phyloP scores from a whole-genome alignment of 129 eudicot genomes.

The Flaveria robusta region DNA sequence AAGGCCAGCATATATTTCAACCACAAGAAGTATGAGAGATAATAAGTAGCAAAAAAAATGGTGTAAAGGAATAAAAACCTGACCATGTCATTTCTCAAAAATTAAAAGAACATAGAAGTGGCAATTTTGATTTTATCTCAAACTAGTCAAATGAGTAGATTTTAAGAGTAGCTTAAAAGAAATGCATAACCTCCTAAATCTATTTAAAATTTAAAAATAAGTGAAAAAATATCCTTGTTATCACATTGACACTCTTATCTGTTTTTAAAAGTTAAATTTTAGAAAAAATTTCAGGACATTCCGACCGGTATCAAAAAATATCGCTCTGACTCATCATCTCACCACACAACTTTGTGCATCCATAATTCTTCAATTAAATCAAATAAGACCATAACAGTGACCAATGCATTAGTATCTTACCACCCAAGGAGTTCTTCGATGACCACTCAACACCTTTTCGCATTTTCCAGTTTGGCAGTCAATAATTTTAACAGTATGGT shows the following conservation, averaged over 20 bases:
- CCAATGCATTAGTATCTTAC: constrained; percentile 46
- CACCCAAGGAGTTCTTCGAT: constrained; percentile 99
- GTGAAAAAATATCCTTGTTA: not conserved
- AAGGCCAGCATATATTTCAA: not conserved
- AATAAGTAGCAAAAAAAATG: too few relatives aligned
- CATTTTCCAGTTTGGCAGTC: constrained; percentile 90
- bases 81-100: not conserved
- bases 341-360: constrained; percentile 5
- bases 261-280: not conserved
- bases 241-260: not conserved
- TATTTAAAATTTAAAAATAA: not conserved
- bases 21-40: not conserved
- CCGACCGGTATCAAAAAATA: not conserved
- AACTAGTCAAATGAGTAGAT: too few relatives aligned
- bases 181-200: not conserved
- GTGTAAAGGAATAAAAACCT: not conserved
- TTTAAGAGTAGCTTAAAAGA: too few relatives aligned
- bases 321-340: not conserved
- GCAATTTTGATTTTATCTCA: not conserved
- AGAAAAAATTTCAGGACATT: not conserved
- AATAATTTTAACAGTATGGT: constrained; percentile 94
- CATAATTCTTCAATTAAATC: not conserved
- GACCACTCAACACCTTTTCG: constrained; percentile 88
- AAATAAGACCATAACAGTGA: not conserved
- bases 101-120: not conserved